These are phyloP conservation scores for Saturnispora ahearnii DNA, from an alignment of 805 yeast species.

Conservation along the genomic window DNA sequence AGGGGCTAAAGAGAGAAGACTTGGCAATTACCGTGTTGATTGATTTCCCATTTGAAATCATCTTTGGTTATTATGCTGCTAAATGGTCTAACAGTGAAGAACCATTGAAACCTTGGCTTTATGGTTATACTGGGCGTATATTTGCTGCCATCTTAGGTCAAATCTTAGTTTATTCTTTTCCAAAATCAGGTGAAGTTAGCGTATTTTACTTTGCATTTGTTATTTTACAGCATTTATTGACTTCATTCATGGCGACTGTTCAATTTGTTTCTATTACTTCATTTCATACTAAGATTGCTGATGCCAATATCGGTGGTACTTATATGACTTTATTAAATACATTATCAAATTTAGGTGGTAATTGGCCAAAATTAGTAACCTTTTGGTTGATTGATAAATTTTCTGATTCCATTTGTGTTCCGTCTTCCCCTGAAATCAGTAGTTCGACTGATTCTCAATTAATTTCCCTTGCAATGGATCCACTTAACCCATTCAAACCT, in stretches of 20 bases:
- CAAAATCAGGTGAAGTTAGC: slow-evolving; percentile 41
- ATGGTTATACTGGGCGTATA: slow-evolving; percentile 77
- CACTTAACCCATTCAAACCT: slow-evolving; percentile 19
- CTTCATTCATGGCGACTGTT: slow-evolving; percentile 88
- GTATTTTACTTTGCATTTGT: slow-evolving; percentile 56
- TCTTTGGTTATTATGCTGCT: slow-evolving; percentile 94
- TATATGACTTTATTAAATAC: slow-evolving; percentile 96
- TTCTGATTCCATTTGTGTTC: slow-evolving; percentile 54
- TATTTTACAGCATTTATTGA: slow-evolving; percentile 71
- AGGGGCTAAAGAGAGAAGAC: slow-evolving; percentile 89
- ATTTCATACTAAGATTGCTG: slow-evolving; percentile 92
- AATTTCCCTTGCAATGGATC: not conserved
- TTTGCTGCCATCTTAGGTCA: slow-evolving; percentile 71
- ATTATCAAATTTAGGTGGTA: slow-evolving; percentile 87
- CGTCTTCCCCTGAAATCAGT: slow-evolving; percentile 7
- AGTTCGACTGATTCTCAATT: not conserved
- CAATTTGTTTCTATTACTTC: slow-evolving; percentile 93
- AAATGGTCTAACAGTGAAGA: slow-evolving; percentile 79
- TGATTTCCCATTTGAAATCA: slow-evolving; percentile 91
- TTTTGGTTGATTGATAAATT: slow-evolving; percentile 72
- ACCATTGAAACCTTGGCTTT: slow-evolving; percentile 82
- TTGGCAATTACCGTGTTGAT: slow-evolving; percentile 85
- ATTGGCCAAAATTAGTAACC: slow-evolving; percentile 89
- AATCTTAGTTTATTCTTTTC: slow-evolving; percentile 62
- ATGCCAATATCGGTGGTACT: slow-evolving; percentile 93